A percentile compares a stretch with the other conserved stretches of the same genome.
These are phyloP conservation scores for Fremontodendron californicum DNA, from an alignment of 345 rosid genomes.

Conservation along the genomic window DNA sequence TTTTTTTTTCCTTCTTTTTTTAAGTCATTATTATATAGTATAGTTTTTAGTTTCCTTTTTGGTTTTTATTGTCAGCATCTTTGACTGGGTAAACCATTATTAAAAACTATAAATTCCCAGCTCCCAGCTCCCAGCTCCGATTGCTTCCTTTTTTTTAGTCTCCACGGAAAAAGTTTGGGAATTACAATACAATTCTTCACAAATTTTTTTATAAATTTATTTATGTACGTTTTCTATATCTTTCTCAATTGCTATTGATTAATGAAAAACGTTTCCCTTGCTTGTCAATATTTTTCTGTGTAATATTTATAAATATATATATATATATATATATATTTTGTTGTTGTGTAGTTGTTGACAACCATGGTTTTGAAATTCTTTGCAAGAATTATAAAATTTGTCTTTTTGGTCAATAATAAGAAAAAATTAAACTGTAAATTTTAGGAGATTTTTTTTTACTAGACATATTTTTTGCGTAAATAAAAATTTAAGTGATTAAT, in stretches of 20 bases:
- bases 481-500: too few relatives aligned
- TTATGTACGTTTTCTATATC: not conserved
- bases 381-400: too few relatives aligned
- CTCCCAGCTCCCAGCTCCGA: not conserved
- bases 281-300: not conserved
- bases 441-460: too few relatives aligned
- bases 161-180: not conserved
- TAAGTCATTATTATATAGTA: too few relatives aligned
- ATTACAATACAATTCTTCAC: not conserved
- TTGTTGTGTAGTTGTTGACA: not conserved
- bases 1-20: too few relatives aligned
- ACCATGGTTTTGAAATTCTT: not conserved
- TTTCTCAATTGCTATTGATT: not conserved
- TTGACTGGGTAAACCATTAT: not conserved
- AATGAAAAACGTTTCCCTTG: not conserved
- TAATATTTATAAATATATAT: too few relatives aligned
- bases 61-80: not conserved
- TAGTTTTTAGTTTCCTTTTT: not conserved
- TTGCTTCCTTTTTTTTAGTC: not conserved
- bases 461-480: too few relatives aligned
- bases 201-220: not conserved
- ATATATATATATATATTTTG: too few relatives aligned
- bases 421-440: too few relatives aligned
- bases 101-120: too few relatives aligned
- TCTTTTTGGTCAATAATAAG: too few relatives aligned